Base-by-base conservation (phyloP, 495 filamentous ascomycete genomes). In the Corynascus novoguineensis region DNA sequence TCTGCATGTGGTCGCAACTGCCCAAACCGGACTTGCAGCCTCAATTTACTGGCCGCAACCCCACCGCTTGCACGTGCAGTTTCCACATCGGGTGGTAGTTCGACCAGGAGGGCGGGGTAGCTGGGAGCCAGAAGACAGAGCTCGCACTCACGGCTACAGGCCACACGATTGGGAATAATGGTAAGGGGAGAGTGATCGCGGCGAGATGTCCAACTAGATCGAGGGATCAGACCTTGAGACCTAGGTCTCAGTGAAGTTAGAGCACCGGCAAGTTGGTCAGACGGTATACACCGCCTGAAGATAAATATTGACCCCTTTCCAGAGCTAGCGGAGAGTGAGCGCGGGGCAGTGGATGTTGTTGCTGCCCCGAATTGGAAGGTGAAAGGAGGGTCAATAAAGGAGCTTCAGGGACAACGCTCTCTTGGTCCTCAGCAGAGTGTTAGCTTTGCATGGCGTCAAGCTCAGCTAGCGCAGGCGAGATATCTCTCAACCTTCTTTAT, bases 1-100 rank as follows among this genome's bases (percentile, higher is more conserved):
- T 34, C 55, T 52, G 38, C 40, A 44, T 45, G 31, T 42, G 56
- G 52, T 21, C 31, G 35, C 27, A 48, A 40, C 56, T 58, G 56
- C 56, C 56, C n/a, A 27, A 58, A 35, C 7, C 27, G 48, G 49
- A 56, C 38, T 32, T 10, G 2, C 17, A 38, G 34, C 32, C 21
- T 37, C 22, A 31, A 31, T 19, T n/a, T 19, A 47, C 53, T 38
- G 53, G 41, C 29, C 11, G 10, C 5, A 11, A 24, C 28, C 53
- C 53, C 53, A 29, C 34, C 15, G 9, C 3, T 17, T 29, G 35
- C 57, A 59, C 57, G 50, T 53, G 57, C 19, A 24, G 9, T 31
- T 10, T 24, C 17, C 47, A 8, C 27, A 2, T 24, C 25, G 8
- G 29, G 25, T 6, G 3, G 38, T 5, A 24, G 9, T 17, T 19